Conservation (phyloP, 345 rosid genomes). For the Triadica sebifera region DNA sequence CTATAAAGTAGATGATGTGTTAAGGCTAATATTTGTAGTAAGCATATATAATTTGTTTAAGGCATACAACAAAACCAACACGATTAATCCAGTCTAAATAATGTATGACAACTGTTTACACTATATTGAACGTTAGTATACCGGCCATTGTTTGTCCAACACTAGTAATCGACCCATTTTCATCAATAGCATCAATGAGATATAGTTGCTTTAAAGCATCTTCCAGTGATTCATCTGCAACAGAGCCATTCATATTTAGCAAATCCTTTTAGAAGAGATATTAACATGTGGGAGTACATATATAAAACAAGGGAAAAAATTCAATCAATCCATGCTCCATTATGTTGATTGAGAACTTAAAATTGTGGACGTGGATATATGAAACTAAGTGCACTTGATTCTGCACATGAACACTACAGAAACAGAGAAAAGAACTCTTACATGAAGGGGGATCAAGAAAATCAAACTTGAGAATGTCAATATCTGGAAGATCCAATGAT, state of each 20-base stretch:
- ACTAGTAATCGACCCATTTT: conserved; percentile 72
- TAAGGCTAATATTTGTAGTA: neutral
- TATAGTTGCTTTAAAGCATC: conserved; percentile 91
- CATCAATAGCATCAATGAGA: conserved; percentile 92
- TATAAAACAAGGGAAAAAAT: neutral
- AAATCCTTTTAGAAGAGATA: neutral
- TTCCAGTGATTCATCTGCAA: conserved; percentile 74
- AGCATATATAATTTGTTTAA: neutral
- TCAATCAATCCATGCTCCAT: neutral
- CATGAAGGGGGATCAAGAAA: conserved; percentile 95
- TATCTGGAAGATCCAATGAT: conserved; percentile 89
- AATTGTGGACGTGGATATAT: neutral
- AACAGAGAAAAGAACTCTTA: conserved; percentile 31
- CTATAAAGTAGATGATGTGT: neutral
- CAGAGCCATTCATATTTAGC: conserved; percentile 25
- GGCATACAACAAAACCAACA: too few species aligned
- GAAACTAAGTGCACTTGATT: neutral
- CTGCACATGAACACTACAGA: neutral
- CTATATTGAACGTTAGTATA: conserved; percentile 34
- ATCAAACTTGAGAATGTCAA: conserved; percentile 86
- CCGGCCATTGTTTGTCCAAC: conserved; percentile 91
- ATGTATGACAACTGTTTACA: neutral
- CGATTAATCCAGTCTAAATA: neutral
- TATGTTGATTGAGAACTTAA: neutral
- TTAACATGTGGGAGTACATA: neutral